Evolutionary conservation across 306 rosid genomes (phyloP), one percentile per base, ranked within the genome.

Genomic region (Acacia crassicarpa): DNA sequence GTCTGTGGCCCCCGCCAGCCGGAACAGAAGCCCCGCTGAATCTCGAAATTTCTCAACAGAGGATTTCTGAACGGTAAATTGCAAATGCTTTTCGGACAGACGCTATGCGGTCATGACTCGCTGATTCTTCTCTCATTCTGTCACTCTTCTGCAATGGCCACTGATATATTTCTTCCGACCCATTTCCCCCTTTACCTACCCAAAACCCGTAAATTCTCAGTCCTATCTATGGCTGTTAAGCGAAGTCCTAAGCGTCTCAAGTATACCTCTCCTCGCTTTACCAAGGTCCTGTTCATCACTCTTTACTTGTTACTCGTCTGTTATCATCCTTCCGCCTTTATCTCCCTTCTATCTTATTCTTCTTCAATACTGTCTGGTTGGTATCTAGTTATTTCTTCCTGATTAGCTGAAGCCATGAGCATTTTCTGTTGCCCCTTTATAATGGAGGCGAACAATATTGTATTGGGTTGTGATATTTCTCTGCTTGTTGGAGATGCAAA

Each of bases 171-270:
- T 49, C 33, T 59, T 72, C 77, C 83, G 35, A 54, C 71, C 72
- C 84, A 58, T 35, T 81, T 81, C 72, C 67, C 81, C 20, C 44
- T 78, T 63, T 51, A 22, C 73, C 15, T 79, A 19, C 72, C 78
- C 54, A 77, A 58, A 84, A 48, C 51, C 80, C 84, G 30, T 40
- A 78, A 89, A 9, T 81, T 84, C 59, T 76, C 25, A 20, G 71
- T 85, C 12, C 38, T 89, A 44, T 84, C 94, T 59, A 87, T 91
- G 90, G 87, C 85, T 19, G 45, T 74, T 15, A 93, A 95, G 88
- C 93, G 98, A 58, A 93, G 95, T 84, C 98, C 98, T 61, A 95
- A 95, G 91, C 98, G 97, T 78, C 98, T 95, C 89, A 95, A 95
- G 43, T 95, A 95, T 84, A 80, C 87, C 0, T 75, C 85, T 81